Conservation (phyloP, 108 stramenopile species). For the Cyclotella kingstonii region DNA sequence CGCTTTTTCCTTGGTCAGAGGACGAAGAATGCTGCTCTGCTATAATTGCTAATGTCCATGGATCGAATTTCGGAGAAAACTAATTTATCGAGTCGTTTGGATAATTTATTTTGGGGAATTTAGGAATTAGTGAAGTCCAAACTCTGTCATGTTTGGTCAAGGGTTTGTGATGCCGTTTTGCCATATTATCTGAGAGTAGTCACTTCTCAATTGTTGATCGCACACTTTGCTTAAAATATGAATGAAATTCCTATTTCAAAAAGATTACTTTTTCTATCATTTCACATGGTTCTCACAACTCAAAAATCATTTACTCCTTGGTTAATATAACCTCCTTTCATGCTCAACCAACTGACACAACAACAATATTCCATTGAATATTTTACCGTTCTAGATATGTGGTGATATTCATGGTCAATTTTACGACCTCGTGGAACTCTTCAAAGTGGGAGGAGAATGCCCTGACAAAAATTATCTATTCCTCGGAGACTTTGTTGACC, state of each 20-base stretch:
- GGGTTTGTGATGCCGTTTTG: too few species aligned
- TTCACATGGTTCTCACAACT: too few species aligned
- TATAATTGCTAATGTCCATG: too few species aligned
- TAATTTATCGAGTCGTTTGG: background rate
- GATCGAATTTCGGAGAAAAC: too few species aligned
- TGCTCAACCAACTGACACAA: background rate
- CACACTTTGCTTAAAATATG: too few species aligned
- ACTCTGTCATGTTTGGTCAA: too few species aligned
- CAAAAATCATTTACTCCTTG: too few species aligned
- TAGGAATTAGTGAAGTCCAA: too few species aligned
- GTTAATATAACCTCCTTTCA: background rate
- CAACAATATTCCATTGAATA: background rate
- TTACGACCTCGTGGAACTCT: conserved; percentile 97
- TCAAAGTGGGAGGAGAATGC: conserved; percentile 98
- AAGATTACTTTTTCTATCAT: too few species aligned
- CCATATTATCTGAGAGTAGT: background rate
- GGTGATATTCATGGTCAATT: conserved; percentile 99
- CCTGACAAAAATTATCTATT: conserved; percentile 98
- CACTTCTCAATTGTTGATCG: background rate
- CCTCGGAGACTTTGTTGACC: conserved; percentile 99
- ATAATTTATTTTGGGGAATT: background rate
- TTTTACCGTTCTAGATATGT: conserved; percentile 77
- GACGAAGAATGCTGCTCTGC: too few species aligned
- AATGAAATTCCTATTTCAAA: too few species aligned
- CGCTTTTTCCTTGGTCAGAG: too few species aligned